A percentile compares a stretch with the other conserved stretches of the same genome.
Evolutionary conservation across 2,329 filamentous ascomycete genomes (phyloP).

Genomic region (Sporothrix euskadiensis): DNA sequence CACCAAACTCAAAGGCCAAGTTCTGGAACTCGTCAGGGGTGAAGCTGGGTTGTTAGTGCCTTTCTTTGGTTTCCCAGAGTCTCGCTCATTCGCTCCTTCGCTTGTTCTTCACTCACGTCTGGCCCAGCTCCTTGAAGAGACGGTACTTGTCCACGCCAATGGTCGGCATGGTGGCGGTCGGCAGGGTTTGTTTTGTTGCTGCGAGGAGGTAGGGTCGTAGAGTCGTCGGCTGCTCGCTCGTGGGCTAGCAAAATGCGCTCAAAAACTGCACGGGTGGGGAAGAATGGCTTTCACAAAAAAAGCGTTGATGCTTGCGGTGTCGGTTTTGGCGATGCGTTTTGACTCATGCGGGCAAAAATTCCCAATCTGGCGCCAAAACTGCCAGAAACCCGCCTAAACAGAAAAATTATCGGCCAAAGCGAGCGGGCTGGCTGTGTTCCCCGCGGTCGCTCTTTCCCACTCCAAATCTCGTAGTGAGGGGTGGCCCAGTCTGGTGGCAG

Average conservation of each 20-base stretch:
- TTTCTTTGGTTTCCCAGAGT: not conserved
- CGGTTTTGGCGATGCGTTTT: slow-evolving; percentile 13
- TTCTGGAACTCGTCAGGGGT: slow-evolving; percentile 95
- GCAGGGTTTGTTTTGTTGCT: not conserved
- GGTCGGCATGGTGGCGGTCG: slow-evolving; percentile 63
- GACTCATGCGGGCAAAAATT: slow-evolving; percentile 28
- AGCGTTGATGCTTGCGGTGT: slow-evolving; percentile 7
- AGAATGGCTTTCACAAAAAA: not conserved
- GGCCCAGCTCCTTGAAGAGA: slow-evolving; percentile 88
- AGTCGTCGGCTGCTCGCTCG: not conserved
- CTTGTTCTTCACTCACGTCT: slow-evolving; percentile 59
- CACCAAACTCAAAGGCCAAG: slow-evolving; percentile 96
- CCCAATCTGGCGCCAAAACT: not conserved
- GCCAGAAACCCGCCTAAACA: slow-evolving; percentile 13
- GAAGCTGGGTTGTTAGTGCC: slow-evolving; percentile 54
- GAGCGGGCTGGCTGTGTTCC: slow-evolving; percentile 4
- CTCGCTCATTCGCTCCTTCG: not conserved
- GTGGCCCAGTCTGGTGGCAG: slow-evolving; percentile 22
- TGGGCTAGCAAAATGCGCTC: not conserved
- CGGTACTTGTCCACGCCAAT: slow-evolving; percentile 95
- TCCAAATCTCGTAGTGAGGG: slow-evolving; percentile 23
- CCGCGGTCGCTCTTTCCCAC: slow-evolving; percentile 15
- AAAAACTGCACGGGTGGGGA: not conserved
- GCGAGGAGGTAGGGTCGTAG: not conserved
- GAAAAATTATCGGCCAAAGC: slow-evolving; percentile 20